Base-by-base conservation (phyloP, 371 early-diverging fungal species). In the Blakeslea trispora region DNA sequence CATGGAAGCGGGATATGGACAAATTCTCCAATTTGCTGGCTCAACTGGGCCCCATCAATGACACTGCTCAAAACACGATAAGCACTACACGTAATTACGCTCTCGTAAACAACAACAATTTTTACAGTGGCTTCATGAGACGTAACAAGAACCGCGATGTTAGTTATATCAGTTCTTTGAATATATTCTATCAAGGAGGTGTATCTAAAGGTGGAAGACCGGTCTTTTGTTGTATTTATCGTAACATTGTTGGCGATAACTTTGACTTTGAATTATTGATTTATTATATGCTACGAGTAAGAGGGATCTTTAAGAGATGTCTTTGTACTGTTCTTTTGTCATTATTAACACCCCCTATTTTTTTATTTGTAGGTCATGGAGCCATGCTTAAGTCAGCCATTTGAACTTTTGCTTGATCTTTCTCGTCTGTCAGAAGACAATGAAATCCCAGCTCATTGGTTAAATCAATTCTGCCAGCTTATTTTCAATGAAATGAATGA, bases 41-140 rank as follows among this genome's bases (percentile, higher is more conserved):
- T 7, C 92, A 91, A 61, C 74, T 95, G 11, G 96, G 94, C 10
- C 87, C 90, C 17, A 89, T 91, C 0, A 77, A 85, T 6, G 90
- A 91, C 11, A 66, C 71, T 13, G 67, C 78, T 4, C 66, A 65
- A 32, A 66, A 63, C 1, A 78, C 72, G 40, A 62, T 74, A 14
- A 66, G 64, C 6, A 75, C 70, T 15, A 41, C 64, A 45, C 32
- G 80, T 61, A 64, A 61, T 21, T 73, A 66, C 18, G 70, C 77
- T 2, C 41, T 67, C 19, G 69, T 68, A 40, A 73, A 69, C 32
- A 67, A 60, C 31, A 72, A 72, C 49, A 83, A 86, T 32, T 69
- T 74, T 45, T 86, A 84, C 52, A 69, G 74, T 40, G 93, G 91
- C 45, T 91, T 91, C 49, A 84, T 93, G 79, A 76, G 75, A 22